phyloP scores from a whole-genome alignment of 495 filamentous ascomycete species.

The Xylaria longipes region DNA sequence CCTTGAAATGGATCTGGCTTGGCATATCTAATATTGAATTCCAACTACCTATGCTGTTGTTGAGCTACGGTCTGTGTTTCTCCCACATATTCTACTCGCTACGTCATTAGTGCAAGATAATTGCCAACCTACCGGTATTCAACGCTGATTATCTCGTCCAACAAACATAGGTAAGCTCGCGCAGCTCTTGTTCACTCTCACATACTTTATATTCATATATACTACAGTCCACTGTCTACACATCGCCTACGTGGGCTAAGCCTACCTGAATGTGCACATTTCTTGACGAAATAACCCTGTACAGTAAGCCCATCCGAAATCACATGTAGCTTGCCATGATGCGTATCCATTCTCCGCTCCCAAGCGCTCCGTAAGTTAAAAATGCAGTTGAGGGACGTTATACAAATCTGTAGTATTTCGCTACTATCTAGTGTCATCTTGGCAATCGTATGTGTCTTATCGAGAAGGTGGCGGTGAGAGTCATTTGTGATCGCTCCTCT shows the following conservation, averaged over 20 bases:
- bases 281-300: not conserved
- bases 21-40: not conserved
- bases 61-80: not conserved
- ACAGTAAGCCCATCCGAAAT: not conserved
- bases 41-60: not conserved
- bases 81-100: not conserved
- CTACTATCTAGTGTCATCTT: not conserved
- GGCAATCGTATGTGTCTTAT: not conserved
- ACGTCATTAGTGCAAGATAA: not conserved
- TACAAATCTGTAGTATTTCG: not conserved
- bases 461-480: constrained; percentile 6
- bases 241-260: not conserved
- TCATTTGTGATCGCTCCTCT: not conserved
- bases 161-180: not conserved
- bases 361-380: not conserved
- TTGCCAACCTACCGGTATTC: not conserved
- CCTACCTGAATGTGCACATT: not conserved
- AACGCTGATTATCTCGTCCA: not conserved
- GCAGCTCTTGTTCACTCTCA: not conserved
- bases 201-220: not conserved
- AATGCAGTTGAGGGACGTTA: not conserved
- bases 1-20: not conserved
- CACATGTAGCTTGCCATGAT: not conserved
- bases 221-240: not conserved
- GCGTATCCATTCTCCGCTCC: not conserved